Conservation (phyloP, 176 grass and related monocot genomes). For the Saccharum spontaneum region DNA sequence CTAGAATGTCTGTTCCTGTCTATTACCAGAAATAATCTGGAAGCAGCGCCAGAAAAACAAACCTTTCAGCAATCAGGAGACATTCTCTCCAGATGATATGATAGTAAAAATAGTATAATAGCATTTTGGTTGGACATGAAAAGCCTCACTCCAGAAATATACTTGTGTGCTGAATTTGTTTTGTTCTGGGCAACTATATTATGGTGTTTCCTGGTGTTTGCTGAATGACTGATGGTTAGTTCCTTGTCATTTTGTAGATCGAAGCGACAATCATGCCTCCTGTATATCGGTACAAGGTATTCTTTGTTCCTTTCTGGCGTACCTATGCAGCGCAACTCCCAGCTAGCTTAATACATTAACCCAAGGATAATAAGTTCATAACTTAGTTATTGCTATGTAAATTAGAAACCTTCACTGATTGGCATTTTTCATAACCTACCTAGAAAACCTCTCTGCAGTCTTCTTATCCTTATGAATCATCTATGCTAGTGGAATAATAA, state of each 20-base stretch:
- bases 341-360: background rate
- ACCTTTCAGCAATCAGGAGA: background rate
- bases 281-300: slow-evolving; percentile 90
- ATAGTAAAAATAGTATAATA: background rate
- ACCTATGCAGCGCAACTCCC: background rate
- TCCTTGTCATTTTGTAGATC: slow-evolving; percentile 57
- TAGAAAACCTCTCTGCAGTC: background rate
- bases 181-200: slow-evolving; percentile 15
- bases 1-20: background rate
- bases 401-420: background rate
- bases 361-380: background rate
- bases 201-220: background rate
- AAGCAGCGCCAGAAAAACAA: background rate
- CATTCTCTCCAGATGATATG: background rate
- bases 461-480: background rate
- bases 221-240: slow-evolving; percentile 31
- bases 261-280: slow-evolving; percentile 87
- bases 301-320: background rate
- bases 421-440: background rate
- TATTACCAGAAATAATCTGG: background rate
- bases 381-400: background rate
- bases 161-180: background rate
- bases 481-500: slow-evolving; percentile 4
- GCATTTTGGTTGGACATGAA: background rate
- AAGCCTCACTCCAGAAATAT: background rate